These are phyloP conservation scores for Phytophthora cajani DNA, from an alignment of 352 stramenopile species.

Conservation along the genomic window DNA sequence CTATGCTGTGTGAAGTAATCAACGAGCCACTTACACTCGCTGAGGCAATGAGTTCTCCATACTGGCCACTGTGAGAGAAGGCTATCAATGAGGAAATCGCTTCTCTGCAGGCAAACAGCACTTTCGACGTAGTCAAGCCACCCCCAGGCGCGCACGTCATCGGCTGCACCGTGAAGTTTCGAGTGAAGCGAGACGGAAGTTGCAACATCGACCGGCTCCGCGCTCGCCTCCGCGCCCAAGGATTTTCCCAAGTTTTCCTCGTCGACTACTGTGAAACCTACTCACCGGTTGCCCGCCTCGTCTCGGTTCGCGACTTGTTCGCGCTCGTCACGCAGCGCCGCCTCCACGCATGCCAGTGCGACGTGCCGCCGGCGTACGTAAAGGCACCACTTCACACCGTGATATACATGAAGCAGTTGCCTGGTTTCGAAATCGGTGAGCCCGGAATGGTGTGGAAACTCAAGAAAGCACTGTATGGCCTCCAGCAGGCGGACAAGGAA, in stretches of 20 bases:
- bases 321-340: background rate
- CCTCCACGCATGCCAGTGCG: background rate
- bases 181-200: slow-evolving; percentile 8
- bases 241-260: background rate
- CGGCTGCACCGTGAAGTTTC: background rate
- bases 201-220: slow-evolving; percentile 3
- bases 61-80: background rate
- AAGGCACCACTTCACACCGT: background rate
- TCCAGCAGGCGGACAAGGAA: no score
- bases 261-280: slow-evolving; percentile 11
- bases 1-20: no score
- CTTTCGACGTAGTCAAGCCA: background rate
- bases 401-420: no score
- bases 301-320: slow-evolving; percentile 8
- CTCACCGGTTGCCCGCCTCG: background rate
- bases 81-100: background rate
- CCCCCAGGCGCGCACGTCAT: slow-evolving; percentile 2
- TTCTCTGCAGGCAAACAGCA: background rate
- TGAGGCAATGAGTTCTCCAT: no score
- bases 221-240: slow-evolving; percentile 4
- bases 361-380: background rate
- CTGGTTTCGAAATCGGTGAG: no score
- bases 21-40: no score
- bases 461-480: no score
- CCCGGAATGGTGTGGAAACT: background rate